Evolutionary conservation across 2,329 filamentous ascomycete genomes (phyloP).

Genomic region (Penicillium hesseltinei): DNA sequence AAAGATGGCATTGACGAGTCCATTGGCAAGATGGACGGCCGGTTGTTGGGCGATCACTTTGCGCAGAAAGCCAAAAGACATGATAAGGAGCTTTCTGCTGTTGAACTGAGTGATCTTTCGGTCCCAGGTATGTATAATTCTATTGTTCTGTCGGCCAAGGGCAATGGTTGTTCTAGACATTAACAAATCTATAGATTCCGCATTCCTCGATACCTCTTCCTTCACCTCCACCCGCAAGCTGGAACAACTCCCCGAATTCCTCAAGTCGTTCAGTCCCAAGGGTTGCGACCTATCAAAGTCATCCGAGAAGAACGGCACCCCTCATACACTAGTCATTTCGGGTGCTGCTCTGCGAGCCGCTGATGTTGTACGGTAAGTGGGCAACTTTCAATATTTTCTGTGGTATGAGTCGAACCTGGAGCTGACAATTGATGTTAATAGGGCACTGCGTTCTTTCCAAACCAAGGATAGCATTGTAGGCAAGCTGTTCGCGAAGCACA

Average conservation of each 20-base stretch:
- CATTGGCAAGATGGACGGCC: conserved; percentile 78
- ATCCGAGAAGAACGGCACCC: conserved; percentile 66
- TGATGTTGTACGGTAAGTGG: conserved; percentile 69
- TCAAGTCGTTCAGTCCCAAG: conserved; percentile 62
- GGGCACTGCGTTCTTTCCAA: conserved; percentile 73
- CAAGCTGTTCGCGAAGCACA: conserved; percentile 97
- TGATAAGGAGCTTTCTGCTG: conserved; percentile 72
- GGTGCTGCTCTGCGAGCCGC: conserved; percentile 81
- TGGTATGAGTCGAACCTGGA: not conserved
- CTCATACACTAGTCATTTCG: conserved; percentile 87
- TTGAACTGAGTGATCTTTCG: conserved; percentile 81
- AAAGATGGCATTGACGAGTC: conserved; percentile 75
- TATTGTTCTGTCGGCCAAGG: not conserved
- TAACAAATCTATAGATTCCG: conserved; percentile 54
- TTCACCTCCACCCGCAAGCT: conserved; percentile 67
- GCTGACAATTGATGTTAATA: conserved; percentile 31
- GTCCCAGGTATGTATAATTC: conserved; percentile 62
- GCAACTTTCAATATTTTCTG: not conserved
- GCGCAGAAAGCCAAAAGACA: conserved; percentile 76
- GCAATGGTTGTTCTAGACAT: not conserved
- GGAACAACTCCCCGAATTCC: conserved; percentile 72
- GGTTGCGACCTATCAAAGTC: conserved; percentile 61
- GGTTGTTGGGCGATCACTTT: conserved; percentile 80
- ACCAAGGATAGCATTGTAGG: conserved; percentile 74
- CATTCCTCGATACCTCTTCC: conserved; percentile 75